These are phyloP conservation scores for Trifolium subterraneum DNA, from an alignment of 306 rosid genomes.

Conservation along the genomic window DNA sequence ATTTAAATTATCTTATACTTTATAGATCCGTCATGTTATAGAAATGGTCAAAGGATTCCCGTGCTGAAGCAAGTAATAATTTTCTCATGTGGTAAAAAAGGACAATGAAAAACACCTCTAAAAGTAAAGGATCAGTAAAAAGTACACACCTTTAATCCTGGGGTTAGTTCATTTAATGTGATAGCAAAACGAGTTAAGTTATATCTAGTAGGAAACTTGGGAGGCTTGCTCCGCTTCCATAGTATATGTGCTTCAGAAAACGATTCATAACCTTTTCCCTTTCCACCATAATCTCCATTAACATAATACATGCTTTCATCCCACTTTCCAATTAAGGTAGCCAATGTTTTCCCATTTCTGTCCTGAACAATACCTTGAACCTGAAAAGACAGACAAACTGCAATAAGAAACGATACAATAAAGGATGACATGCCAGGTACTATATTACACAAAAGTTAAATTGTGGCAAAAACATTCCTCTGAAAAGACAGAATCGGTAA, in stretches of 20 bases:
- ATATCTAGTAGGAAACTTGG: slow-evolving; percentile 79
- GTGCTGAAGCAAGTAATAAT: slow-evolving; percentile 10
- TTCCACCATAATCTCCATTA: slow-evolving; percentile 76
- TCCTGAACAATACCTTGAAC: slow-evolving; percentile 90
- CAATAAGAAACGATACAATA: slow-evolving; percentile 27
- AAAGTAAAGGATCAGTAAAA: slow-evolving; percentile 13
- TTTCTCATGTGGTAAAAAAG: slow-evolving; percentile 15
- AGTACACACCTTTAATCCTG: slow-evolving; percentile 75
- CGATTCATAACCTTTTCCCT: slow-evolving; percentile 80
- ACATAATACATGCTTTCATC: slow-evolving; percentile 90
- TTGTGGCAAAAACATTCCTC: slow-evolving; percentile 13
- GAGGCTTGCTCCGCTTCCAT: slow-evolving; percentile 91
- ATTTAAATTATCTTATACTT: not conserved
- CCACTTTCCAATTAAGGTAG: slow-evolving; percentile 91
- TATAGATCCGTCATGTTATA: slow-evolving; percentile 15
- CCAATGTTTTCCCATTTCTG: slow-evolving; percentile 77
- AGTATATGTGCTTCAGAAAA: slow-evolving; percentile 67
- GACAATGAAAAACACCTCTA: not conserved
- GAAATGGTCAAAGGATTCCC: not conserved
- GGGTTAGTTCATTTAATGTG: slow-evolving; percentile 81
- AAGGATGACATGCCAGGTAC: slow-evolving; percentile 23
- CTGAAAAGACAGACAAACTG: slow-evolving; percentile 47
- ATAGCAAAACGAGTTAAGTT: slow-evolving; percentile 89
- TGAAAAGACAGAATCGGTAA: slow-evolving; percentile 17
- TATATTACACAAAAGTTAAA: slow-evolving; percentile 9